Evolutionary conservation across 306 rosid species (phyloP).

Genomic region (Casuarina glauca): DNA sequence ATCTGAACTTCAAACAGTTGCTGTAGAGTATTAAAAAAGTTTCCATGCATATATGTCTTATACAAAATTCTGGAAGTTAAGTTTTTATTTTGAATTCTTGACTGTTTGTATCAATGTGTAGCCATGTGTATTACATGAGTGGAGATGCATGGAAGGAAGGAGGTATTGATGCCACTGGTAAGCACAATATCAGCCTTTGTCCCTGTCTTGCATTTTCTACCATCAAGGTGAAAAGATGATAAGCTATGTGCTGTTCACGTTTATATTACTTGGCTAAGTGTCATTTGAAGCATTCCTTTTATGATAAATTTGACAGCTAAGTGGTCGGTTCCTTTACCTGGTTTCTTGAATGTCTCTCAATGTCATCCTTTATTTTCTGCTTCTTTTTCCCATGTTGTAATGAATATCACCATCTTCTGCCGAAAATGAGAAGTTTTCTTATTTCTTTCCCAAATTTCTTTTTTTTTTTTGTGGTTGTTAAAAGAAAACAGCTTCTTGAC

Average conservation of each 20-base stretch:
- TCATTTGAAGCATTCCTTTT: background rate
- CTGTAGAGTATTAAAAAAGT: background rate
- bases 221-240: slow-evolving; percentile 2
- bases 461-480: background rate
- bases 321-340: background rate
- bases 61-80: background rate
- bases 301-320: background rate
- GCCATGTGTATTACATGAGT: slow-evolving; percentile 98
- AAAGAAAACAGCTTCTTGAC: background rate
- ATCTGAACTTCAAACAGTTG: slow-evolving; percentile 1
- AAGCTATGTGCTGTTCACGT: background rate
- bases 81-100: slow-evolving; percentile 25
- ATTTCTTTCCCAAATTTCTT: background rate
- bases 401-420: background rate
- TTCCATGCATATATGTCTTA: background rate
- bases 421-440: background rate
- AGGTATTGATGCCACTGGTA: slow-evolving; percentile 98
- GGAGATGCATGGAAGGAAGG: slow-evolving; percentile 99
- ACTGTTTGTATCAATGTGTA: slow-evolving; percentile 37
- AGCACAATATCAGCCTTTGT: slow-evolving; percentile 26
- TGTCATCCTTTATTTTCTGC: background rate
- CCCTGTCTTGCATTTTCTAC: background rate
- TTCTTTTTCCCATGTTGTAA: background rate
- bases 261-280: background rate
- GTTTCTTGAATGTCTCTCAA: background rate